Percentiles rank a stretch among this genome's conserved stretches.
Evolutionary conservation across 441 rosid genomes (phyloP).

Genomic region (Populus hybrid): DNA sequence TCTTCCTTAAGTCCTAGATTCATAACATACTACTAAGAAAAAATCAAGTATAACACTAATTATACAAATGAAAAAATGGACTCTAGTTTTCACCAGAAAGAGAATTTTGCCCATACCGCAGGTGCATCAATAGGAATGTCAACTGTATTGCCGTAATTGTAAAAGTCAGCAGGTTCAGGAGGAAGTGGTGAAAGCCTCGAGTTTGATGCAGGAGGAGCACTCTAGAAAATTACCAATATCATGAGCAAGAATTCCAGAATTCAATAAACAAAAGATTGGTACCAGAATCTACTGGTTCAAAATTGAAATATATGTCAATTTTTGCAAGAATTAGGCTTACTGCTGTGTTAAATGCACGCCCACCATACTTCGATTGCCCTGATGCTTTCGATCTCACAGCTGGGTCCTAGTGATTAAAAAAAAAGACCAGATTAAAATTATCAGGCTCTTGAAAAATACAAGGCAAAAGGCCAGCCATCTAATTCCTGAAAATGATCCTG

Average conservation of each 20-base stretch:
- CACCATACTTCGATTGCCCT: constrained; percentile 41
- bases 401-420: constrained; percentile 38
- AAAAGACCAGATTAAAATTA: neutral
- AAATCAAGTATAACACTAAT: constrained; percentile 2
- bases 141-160: constrained; percentile 61
- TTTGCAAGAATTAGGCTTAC: constrained; percentile 32
- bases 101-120: constrained; percentile 31
- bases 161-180: constrained; percentile 81
- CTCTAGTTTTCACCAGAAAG: constrained; percentile 30
- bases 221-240: constrained; percentile 33
- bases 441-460: neutral
- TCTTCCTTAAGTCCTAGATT: constrained; percentile 68
- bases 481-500: neutral
- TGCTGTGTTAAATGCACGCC: constrained; percentile 48
- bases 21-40: constrained; percentile 20
- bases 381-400: constrained; percentile 45
- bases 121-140: constrained; percentile 79
- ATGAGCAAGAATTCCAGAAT: neutral
- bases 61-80: neutral
- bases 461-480: neutral
- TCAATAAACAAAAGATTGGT: neutral
- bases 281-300: neutral
- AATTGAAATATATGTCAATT: neutral
- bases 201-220: constrained; percentile 58
- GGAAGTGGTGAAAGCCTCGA: constrained; percentile 84